Base-by-base conservation (phyloP, 805 yeast genomes). In the Myxozyma vanderwaltii region DNA sequence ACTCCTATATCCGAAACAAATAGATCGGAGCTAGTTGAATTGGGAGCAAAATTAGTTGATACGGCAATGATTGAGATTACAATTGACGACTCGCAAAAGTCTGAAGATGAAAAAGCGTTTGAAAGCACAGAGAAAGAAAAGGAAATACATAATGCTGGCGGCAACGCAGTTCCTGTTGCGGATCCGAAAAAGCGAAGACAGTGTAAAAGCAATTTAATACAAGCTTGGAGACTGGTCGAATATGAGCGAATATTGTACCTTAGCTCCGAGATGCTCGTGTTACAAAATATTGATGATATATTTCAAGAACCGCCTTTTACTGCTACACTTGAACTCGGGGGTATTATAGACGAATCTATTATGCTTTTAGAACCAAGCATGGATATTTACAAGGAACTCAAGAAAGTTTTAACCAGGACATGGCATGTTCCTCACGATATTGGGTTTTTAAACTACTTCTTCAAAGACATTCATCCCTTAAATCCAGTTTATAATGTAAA, bases 21-120 rank as follows among this genome's bases (percentile, higher is more conserved):
- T 33, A 50, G 64, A 5, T 43, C 53, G 12, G 54, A 62, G 49
- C 44, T 62, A 17, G 47, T 49, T 12, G 38, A 47, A 23, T 46
- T 62, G 4, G 65, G 65, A 2, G 65, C 64, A 5, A 62, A 56
- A n/a, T 31, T 62, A 33, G 63, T 62, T 23, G 65, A 62, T 24
- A 55, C 63, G 12, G 46, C 44, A 12, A 36, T 33, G 33, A 44
- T 61, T 33, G 49, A 57, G n/a, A 27, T 54, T 35, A 39, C 44
- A 6, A 47, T 49, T n/a, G 60, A 50, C 29, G 59, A 52, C 19
- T 38, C 58, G 17, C 43, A 41, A 10, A 31, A 40, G 24, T 46
- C 50, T n/a, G 41, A 54, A n/a, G 60, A 53, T 45, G 61, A 60
- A 24, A 43, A 56, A 27, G 27, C 21, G 10, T 27, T 33, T 24